Evolutionary conservation across 192 early-diverging fungal species (phyloP).

Genomic region (Geranomyces variabilis): DNA sequence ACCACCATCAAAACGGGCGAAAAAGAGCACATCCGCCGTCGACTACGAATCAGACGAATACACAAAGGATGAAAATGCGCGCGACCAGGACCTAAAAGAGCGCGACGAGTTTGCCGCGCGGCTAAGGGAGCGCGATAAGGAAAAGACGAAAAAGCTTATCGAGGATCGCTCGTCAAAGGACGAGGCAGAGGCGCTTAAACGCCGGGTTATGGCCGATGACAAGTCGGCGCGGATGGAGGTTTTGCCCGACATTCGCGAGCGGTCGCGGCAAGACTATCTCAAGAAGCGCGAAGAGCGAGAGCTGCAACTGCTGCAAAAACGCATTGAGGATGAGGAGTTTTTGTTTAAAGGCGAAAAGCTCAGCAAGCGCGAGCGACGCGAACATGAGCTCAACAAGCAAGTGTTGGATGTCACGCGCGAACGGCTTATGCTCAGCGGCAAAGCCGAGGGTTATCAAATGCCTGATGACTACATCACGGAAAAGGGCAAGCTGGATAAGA

Average conservation of each 20-base stretch:
- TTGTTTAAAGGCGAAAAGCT: constrained; percentile 76
- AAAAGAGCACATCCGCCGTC: not conserved
- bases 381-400: constrained; percentile 83
- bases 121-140: constrained; percentile 79
- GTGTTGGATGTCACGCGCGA: constrained; percentile 84
- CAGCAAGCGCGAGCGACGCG: constrained; percentile 73
- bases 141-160: constrained; percentile 75
- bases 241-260: constrained; percentile 77
- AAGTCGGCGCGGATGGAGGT: constrained; percentile 67
- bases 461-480: constrained; percentile 92
- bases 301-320: constrained; percentile 72
- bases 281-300: constrained; percentile 82
- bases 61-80: constrained; percentile 52
- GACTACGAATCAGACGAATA: constrained; percentile 26
- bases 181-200: constrained; percentile 65
- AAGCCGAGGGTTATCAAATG: constrained; percentile 77
- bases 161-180: constrained; percentile 72
- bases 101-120: constrained; percentile 89
- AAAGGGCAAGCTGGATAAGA: constrained; percentile 96
- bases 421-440: constrained; percentile 75
- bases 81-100: constrained; percentile 74
- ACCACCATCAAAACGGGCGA: constrained; percentile 41
- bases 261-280: constrained; percentile 90
- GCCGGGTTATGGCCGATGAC: constrained; percentile 85
- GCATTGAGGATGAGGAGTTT: constrained; percentile 86